These are phyloP conservation scores for Adansonia grandidieri DNA, from an alignment of 441 rosid genomes.

Conservation along the genomic window DNA sequence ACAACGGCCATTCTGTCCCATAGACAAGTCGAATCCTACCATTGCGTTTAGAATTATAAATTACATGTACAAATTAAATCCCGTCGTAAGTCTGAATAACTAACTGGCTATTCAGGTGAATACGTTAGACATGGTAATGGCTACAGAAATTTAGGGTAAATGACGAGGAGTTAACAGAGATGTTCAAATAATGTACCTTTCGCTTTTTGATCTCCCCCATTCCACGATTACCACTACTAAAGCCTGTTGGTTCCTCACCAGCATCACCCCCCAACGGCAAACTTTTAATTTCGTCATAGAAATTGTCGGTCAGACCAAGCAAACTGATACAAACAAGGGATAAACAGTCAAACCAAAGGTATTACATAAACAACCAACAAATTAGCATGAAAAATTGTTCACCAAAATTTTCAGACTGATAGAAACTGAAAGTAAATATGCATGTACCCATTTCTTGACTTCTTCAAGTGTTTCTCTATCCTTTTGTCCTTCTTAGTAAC, in stretches of 20 bases:
- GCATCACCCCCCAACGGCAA: constrained; percentile 53
- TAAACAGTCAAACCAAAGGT: constrained; percentile 33
- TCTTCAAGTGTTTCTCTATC: constrained; percentile 65
- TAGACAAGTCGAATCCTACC: neutral
- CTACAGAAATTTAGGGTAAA: neutral
- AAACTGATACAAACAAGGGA: constrained; percentile 49
- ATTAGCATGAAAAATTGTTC: neutral
- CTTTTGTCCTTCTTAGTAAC: constrained; percentile 69
- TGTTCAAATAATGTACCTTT: constrained; percentile 42
- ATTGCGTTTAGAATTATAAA: neutral
- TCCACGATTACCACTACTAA: constrained; percentile 34
- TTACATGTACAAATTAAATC: neutral
- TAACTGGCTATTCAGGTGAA: neutral
- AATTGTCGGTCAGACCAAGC: constrained; percentile 58
- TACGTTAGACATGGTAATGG: neutral
- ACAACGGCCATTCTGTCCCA: neutral
- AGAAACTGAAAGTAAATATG: constrained; percentile 20
- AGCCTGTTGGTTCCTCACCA: constrained; percentile 36
- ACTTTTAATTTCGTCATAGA: constrained; percentile 65
- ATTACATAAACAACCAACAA: neutral
- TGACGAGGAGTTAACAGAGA: neutral
- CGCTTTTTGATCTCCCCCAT: constrained; percentile 51
- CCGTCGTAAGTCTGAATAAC: neutral
- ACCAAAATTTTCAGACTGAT: neutral
- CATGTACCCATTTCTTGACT: constrained; percentile 87